Evolutionary conservation across 805 yeast genomes (phyloP).

Genomic region (Candida quercuum): DNA sequence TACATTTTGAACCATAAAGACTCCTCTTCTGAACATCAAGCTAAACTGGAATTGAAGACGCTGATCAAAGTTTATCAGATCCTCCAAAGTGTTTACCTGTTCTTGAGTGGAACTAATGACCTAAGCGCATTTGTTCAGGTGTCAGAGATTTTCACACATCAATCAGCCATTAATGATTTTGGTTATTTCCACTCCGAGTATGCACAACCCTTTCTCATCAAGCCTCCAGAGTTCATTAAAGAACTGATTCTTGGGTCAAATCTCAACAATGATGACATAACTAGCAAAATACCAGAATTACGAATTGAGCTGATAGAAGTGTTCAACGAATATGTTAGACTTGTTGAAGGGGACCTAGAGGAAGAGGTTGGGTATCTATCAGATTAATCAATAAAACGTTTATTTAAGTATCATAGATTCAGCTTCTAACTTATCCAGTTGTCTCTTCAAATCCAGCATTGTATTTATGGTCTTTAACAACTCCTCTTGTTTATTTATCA

Average conservation of each 20-base stretch:
- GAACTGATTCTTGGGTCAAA: constrained; percentile 13
- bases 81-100: constrained; percentile 3
- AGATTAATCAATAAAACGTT: constrained; percentile 12
- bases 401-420: constrained; percentile 51
- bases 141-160: constrained; percentile 8
- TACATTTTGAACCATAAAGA: constrained; percentile 11
- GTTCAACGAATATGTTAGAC: constrained; percentile 1
- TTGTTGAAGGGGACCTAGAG: constrained; percentile 6
- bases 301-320: background rate
- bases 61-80: constrained; percentile 11
- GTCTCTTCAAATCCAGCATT: constrained; percentile 78
- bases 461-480: constrained; percentile 64
- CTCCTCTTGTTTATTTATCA: constrained; percentile 72
- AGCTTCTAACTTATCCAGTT: constrained; percentile 80
- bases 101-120: constrained; percentile 18
- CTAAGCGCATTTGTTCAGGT: constrained; percentile 6
- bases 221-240: constrained; percentile 12
- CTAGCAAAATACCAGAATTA: background rate
- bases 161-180: constrained; percentile 6
- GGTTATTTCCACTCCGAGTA: constrained; percentile 1
- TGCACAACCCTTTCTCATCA: constrained; percentile 11
- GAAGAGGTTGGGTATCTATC: background rate
- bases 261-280: constrained; percentile 5
- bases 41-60: constrained; percentile 10
- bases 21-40: constrained; percentile 6